Conservation (phyloP, 2,329 filamentous ascomycete genomes). For the Fusarium keratoplasticum region DNA sequence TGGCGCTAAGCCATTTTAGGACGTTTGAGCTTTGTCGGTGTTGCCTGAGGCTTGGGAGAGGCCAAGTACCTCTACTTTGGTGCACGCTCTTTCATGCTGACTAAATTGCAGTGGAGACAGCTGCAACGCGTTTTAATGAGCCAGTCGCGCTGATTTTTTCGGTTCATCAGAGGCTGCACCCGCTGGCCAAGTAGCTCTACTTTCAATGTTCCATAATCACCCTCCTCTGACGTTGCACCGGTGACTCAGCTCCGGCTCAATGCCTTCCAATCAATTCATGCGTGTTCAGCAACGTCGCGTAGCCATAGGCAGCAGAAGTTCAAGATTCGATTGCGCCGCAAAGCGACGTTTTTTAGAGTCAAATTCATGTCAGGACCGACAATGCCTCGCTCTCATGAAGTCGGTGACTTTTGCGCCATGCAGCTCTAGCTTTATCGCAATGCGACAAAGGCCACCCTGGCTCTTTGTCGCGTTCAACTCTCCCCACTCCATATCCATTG, state of each 20-base stretch:
- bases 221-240: constrained; percentile 34
- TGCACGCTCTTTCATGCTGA: constrained; percentile 37
- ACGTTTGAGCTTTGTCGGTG: constrained; percentile 21
- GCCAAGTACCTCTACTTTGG: constrained; percentile 29
- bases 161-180: constrained; percentile 11
- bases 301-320: constrained; percentile 12
- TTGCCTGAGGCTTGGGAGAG: constrained; percentile 40
- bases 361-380: constrained; percentile 14
- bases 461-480: constrained; percentile 15
- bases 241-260: constrained; percentile 39
- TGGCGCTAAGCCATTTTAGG: constrained; percentile 36
- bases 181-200: constrained; percentile 33
- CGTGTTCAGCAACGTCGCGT: constrained; percentile 10
- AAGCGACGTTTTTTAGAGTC: constrained; percentile 9
- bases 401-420: constrained; percentile 19
- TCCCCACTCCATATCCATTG: constrained; percentile 4
- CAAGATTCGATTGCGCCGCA: constrained; percentile 19
- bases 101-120: constrained; percentile 21
- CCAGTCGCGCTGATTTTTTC: constrained; percentile 20
- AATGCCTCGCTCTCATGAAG: constrained; percentile 5
- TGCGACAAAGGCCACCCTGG: constrained; percentile 32
- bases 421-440: constrained; percentile 20
- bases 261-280: constrained; percentile 34
- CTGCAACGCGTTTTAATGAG: neutral
- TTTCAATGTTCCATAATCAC: constrained; percentile 13